phyloP scores from a whole-genome alignment of 306 rosid genomes.

The Arachis stenosperma region DNA sequence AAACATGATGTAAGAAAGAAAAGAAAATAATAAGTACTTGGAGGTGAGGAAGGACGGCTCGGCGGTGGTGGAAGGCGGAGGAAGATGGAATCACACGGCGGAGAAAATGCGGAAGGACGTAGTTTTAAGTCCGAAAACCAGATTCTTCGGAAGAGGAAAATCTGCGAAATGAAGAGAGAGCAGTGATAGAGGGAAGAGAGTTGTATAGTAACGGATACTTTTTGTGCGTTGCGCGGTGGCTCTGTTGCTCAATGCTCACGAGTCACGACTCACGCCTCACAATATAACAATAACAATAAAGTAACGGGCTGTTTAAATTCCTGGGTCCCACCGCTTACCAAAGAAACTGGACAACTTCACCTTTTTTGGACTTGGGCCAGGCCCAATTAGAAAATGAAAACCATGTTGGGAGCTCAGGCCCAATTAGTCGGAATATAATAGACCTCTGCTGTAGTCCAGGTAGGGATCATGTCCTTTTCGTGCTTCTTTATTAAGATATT shows the following conservation, averaged over 20 bases:
- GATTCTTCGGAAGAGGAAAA: not conserved
- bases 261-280: too few relatives aligned
- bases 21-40: conserved; percentile 23
- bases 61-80: not conserved
- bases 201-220: conserved; percentile 56
- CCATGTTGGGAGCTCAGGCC: too few relatives aligned
- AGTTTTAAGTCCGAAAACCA: conserved; percentile 22
- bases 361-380: conserved; percentile 9
- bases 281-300: too few relatives aligned
- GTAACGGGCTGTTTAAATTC: conserved; percentile 39
- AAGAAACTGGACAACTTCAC: not conserved
- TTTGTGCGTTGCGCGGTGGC: conserved; percentile 16
- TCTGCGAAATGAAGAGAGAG: not conserved
- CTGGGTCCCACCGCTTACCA: conserved; percentile 42
- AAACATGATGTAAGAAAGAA: not conserved
- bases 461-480: not conserved
- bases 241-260: conserved; percentile 48
- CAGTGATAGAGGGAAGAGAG: not conserved
- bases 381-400: too few relatives aligned
- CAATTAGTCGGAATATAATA: too few relatives aligned
- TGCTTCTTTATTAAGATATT: conserved; percentile 14
- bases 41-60: conserved; percentile 17
- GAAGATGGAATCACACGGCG: conserved; percentile 10
- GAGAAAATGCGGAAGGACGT: conserved; percentile 10
- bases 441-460: too few relatives aligned